Base-by-base conservation (phyloP, 805 yeast species). In the Sporopachydermia quercuum region DNA sequence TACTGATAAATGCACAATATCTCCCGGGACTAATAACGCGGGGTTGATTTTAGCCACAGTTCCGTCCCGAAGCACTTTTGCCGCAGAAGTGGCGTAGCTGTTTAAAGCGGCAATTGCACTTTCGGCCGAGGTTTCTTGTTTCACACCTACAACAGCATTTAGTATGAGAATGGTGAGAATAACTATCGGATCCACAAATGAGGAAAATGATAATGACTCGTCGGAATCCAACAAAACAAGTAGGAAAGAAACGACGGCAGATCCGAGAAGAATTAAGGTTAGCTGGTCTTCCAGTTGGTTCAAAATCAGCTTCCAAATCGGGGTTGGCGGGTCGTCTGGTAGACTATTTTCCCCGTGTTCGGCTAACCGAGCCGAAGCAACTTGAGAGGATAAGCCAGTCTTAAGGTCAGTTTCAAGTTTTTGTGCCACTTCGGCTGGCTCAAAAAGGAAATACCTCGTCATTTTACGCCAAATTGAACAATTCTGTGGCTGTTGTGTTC, bases 51-150 rank as follows among this genome's bases (percentile, higher is more conserved):
- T 59, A 33, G 54, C 46, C 27, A 62, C 51, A 33, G 56, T 55
- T 16, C 72, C 73, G 36, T 60, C 52, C 45, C 74, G 58, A 8
- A 65, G 43, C 1, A 64, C 72, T 42, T 60, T 58, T 2, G 71
- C 74, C 19, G 65, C 63, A 3, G 71, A 64, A 4, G 70, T 62
- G 18, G 70, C 53, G 41, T 69, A 65, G 18, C 63, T 61, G 40
- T 64, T 58, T 45, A 69, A 55, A 4, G 73, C 70, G 5, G 70
- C 62, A 58, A 69, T 69, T 3, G 74, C 70, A 34, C 64, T 56
- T 46, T 69, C 74, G 6, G 74, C 74, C 37, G 66, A 62, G 15
- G 61, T 53, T 47, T 69, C 74, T 48, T 69, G 74, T 30, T 66
- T 58, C 33, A 68, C 70, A 14, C 74, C 74, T 15, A 69, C 70